phyloP scores from a whole-genome alignment of 768 basidiomycete genomes.

The Serendipita sp. region DNA sequence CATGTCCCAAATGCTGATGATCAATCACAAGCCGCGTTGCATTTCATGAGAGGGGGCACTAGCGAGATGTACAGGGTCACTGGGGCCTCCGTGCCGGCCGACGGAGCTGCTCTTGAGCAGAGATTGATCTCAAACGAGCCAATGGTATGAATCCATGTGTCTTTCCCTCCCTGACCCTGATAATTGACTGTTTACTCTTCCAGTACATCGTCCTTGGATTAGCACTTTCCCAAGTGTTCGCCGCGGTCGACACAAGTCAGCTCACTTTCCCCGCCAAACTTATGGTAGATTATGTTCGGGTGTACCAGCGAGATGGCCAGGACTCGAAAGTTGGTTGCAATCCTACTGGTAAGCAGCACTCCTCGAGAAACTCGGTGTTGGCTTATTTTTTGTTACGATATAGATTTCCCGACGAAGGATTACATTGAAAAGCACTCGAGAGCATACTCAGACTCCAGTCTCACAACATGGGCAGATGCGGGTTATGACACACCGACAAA shows the following conservation, averaged over 20 bases:
- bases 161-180: not conserved
- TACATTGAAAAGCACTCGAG: slow-evolving; percentile 19
- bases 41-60: not conserved
- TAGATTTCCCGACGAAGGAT: slow-evolving; percentile 17
- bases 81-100: slow-evolving; percentile 5
- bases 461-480: not conserved
- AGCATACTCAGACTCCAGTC: slow-evolving; percentile 16
- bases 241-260: slow-evolving; percentile 1
- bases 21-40: not conserved
- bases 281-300: slow-evolving; percentile 25
- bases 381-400: slow-evolving; percentile 14
- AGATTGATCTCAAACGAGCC: slow-evolving; percentile 25
- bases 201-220: not conserved
- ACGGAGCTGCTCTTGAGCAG: slow-evolving; percentile 15
- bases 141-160: slow-evolving; percentile 17
- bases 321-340: not conserved
- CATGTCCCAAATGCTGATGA: not conserved
- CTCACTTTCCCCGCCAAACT: slow-evolving; percentile 22
- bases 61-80: not conserved
- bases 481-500: not conserved
- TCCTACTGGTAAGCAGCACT: not conserved
- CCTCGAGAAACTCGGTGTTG: not conserved
- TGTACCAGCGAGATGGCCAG: slow-evolving; percentile 16
- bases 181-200: not conserved
- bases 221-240: not conserved